A percentile compares a stretch with the other conserved stretches of the same genome.
Conservation (phyloP, 1,139 yeast species). For the Candida gigantensis region DNA sequence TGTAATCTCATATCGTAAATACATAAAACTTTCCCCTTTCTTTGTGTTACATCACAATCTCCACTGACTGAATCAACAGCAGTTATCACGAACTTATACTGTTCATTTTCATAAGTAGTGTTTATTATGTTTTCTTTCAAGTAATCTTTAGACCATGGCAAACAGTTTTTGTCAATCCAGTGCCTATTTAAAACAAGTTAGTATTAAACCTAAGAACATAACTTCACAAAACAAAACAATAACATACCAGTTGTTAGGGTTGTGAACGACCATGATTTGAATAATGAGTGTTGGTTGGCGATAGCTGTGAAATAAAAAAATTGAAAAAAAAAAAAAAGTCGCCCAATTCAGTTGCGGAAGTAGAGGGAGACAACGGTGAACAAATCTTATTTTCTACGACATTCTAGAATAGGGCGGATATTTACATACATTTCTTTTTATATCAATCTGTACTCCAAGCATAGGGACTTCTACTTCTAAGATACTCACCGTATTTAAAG, state of each 20-base stretch:
- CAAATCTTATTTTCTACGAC: constrained; percentile 6
- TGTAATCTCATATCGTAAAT: constrained; percentile 64
- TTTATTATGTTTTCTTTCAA: constrained; percentile 46
- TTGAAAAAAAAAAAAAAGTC: constrained; percentile 5
- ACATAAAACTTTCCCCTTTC: constrained; percentile 78
- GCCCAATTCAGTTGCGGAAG: background rate
- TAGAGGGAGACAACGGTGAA: background rate
- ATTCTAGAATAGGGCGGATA: constrained; percentile 9
- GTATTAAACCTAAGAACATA: constrained; percentile 12
- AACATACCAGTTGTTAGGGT: constrained; percentile 79
- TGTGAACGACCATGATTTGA: constrained; percentile 65
- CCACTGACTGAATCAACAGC: constrained; percentile 55
- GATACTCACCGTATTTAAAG: constrained; percentile 33
- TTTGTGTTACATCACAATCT: constrained; percentile 79
- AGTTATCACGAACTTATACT: constrained; percentile 35
- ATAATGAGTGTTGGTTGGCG: background rate
- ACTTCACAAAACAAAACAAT: background rate
- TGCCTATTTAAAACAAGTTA: constrained; percentile 51
- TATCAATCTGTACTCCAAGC: constrained; percentile 21
- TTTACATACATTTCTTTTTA: background rate
- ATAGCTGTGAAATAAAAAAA: constrained; percentile 1
- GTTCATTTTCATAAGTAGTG: constrained; percentile 36
- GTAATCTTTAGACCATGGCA: constrained; percentile 72
- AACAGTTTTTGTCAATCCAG: constrained; percentile 80
- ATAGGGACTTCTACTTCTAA: constrained; percentile 27